Evolutionary conservation across 768 basidiomycete genomes (phyloP), one percentile per base, ranked within the genome.

Genomic region (Glaciozyma martinii): DNA sequence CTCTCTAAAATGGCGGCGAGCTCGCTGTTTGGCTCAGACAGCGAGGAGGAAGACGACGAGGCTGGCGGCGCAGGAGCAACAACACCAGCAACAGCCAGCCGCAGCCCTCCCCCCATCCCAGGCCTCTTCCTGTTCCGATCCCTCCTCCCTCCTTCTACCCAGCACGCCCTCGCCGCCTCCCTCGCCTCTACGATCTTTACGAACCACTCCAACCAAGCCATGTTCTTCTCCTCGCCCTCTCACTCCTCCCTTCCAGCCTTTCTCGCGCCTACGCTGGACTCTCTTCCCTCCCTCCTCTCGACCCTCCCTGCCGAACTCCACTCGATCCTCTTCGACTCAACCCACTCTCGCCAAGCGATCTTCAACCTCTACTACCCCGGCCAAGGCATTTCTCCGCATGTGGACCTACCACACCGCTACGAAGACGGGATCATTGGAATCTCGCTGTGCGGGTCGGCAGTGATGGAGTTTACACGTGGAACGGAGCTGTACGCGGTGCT

Each of bases 381-480:
- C 10, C 84, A 91, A 75, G 93, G 93, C 16, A 97, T 98, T 69
- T 79, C 85, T 0, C 82, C 89, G 0, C 93, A 97, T 71, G 66
- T 98, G 50, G 93, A 98, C 74, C 80, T 98, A 29, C 81, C 89
- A 5, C 78, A 80, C 32, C 83, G 93, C 19, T 98, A 87, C 73
- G 90, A 83, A 10, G 89, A 94, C 74, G 91, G 89, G 1, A 93
- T 98, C 59, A 79, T 97, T 29, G 90, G 90, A 13, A 82, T 94
- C 59, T 92, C 88, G 70, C 79, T 98, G 32, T 82, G 84, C 16
- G 85, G 86, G 32, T 85, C 87, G 18, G 88, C 85, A 57, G 86
- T 84, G 19, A 93, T 94, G 90, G 80, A 80, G 30, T 90, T 93
- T 71, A 23, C 57, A 8, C 57, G 19, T 1, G 40, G 57, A 40